A percentile compares a stretch with the other conserved stretches of the same genome.
Evolutionary conservation across 768 basidiomycete species (phyloP).

Genomic region (Suillus spraguei): DNA sequence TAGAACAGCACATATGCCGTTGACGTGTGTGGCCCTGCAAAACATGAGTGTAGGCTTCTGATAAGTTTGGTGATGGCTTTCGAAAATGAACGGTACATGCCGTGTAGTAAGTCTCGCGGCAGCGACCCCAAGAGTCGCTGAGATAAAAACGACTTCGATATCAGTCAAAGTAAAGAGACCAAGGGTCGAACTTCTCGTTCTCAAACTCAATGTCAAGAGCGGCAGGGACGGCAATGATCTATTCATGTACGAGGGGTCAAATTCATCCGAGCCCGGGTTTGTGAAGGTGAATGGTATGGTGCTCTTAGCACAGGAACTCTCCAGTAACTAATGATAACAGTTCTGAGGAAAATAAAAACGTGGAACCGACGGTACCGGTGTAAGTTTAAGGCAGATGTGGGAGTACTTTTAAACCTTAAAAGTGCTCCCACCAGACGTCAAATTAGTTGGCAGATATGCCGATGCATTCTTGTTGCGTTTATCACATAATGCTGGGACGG

Average conservation of each 20-base stretch:
- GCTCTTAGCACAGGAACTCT: slow-evolving; percentile 99
- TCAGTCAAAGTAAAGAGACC: slow-evolving; percentile 16
- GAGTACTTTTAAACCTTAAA: slow-evolving; percentile 58
- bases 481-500: slow-evolving; percentile 55
- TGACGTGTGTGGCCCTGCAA: slow-evolving; percentile 85
- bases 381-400: slow-evolving; percentile 74
- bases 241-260: slow-evolving; percentile 95
- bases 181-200: slow-evolving; percentile 93
- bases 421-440: slow-evolving; percentile 92
- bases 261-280: slow-evolving; percentile 82
- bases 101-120: slow-evolving; percentile 85
- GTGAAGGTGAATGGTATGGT: slow-evolving; percentile 91
- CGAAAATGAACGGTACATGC: slow-evolving; percentile 86
- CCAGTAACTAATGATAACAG: slow-evolving; percentile 94
- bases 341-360: slow-evolving; percentile 45
- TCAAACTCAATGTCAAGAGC: slow-evolving; percentile 96
- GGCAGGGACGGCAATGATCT: slow-evolving; percentile 95
- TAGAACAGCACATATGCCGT: background rate
- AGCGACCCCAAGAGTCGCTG: slow-evolving; percentile 92
- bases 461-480: slow-evolving; percentile 97
- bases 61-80: slow-evolving; percentile 75
- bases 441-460: slow-evolving; percentile 89
- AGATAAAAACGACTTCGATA: slow-evolving; percentile 20
- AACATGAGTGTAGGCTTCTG: slow-evolving; percentile 91
- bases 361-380: background rate